phyloP scores from a whole-genome alignment of 2,329 filamentous ascomycete genomes.

The Penicillium sp. region DNA sequence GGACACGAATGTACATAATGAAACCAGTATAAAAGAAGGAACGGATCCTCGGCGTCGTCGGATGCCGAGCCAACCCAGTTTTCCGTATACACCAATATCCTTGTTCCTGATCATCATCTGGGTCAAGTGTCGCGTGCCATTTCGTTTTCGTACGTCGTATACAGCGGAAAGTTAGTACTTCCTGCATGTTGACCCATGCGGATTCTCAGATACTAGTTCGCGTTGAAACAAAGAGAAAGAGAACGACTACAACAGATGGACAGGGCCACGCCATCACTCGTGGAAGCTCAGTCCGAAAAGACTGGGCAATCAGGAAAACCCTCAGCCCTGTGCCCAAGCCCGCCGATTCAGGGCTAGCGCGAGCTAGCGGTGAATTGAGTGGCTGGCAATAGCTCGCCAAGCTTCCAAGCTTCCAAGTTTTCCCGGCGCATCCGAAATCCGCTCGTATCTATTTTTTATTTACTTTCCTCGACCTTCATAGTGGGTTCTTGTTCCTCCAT shows the following conservation, averaged over 20 bases:
- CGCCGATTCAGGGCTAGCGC: background rate
- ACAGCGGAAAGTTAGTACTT: no score
- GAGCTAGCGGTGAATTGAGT: background rate
- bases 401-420: background rate
- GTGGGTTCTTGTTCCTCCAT: no score
- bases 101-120: no score
- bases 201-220: no score
- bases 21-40: background rate
- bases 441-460: background rate
- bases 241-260: no score
- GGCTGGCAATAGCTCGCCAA: background rate
- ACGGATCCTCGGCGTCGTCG: background rate
- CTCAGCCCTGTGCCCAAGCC: background rate
- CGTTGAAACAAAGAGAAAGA: no score
- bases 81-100: background rate
- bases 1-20: background rate
- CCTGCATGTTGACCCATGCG: no score
- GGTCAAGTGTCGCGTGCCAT: no score
- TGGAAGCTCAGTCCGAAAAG: no score
- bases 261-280: no score
- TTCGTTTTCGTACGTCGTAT: no score
- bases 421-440: background rate
- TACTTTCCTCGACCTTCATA: no score
- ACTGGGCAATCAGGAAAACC: background rate
- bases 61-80: background rate